Base-by-base conservation (phyloP, 257 asterid species). In the Gentiana macrophylla region DNA sequence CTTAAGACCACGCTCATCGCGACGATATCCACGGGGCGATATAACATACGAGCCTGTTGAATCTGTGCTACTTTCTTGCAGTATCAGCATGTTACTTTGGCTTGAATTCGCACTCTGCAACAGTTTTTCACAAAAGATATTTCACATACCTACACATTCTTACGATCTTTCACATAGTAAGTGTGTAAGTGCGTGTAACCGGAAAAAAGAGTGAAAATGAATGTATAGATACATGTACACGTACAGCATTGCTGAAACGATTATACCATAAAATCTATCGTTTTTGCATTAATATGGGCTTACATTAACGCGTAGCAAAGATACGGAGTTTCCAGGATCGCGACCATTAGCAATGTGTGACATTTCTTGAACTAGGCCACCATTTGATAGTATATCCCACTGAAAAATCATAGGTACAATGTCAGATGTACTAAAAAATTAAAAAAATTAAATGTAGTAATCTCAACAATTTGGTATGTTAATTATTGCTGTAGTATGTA, bases 301-400 rank as follows among this genome's bases (percentile, higher is more conserved):
- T 76, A 90, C 97, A 9, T 80, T 84, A 41, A 90, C 96, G 12
- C 97, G 94, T 7, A 90, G 76, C 37, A 90, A 62, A 37, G 97
- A 90, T 44, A 90, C 96, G 0, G 94, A 71, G 51, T 90, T 90
- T 6, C 94, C 94, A 0, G 94, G 94, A 67, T 90, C 94, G 0
- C 89, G 94, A 37, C 97, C 97, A 61, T 83, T 86, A 12, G 97
- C 97, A 24, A 89, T 86, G 52, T 89, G 94, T 3, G 95, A 94
- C 94, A 86, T 86, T 75, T 90, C 97, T 80, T 86, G 96, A 53
- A 86, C 96, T 8, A 86, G 86, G 36, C 94, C 97, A 32, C 96
- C 97, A 47, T 90, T 90, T 6, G 97, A 90, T 4, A 90, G 94
- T 57, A 90, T 90, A 66, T 90, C 97, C 97, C 97, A 90, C 97